These are phyloP conservation scores for Epithemia pelagica DNA, from an alignment of 108 stramenopile species.

Conservation along the genomic window DNA sequence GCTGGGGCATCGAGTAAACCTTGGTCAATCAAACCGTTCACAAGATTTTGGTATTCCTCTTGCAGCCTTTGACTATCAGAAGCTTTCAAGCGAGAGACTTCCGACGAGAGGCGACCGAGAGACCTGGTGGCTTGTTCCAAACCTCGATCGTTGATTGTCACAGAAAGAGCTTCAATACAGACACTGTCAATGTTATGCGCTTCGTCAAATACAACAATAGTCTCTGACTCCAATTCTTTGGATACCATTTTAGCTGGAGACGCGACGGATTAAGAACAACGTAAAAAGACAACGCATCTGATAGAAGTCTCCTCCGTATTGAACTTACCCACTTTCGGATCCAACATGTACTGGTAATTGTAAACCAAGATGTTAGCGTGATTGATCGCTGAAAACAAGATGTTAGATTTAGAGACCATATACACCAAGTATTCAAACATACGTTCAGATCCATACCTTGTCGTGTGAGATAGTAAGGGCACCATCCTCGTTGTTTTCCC, in stretches of 20 bases:
- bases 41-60: conserved; percentile 88
- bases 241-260: conserved; percentile 77
- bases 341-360: conserved; percentile 99
- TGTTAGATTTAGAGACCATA: conserved; percentile 1
- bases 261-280: background rate
- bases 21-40: conserved; percentile 81
- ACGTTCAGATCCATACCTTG: conserved; percentile 43
- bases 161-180: conserved; percentile 96
- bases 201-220: conserved; percentile 98
- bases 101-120: conserved; percentile 69
- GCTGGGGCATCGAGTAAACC: conserved; percentile 66
- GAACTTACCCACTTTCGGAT: conserved; percentile 81
- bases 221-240: conserved; percentile 93
- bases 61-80: conserved; percentile 82
- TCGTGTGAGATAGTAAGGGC: conserved; percentile 97
- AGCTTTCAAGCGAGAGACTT: conserved; percentile 83
- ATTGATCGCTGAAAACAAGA: conserved; percentile 47
- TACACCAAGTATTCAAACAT: background rate
- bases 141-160: conserved; percentile 86
- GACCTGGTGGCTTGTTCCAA: conserved; percentile 89
- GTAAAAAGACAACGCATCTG: background rate
- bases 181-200: conserved; percentile 99
- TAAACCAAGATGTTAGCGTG: conserved; percentile 97
- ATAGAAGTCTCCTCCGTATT: background rate
- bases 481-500: conserved; percentile 89